Evolutionary conservation across 129 eudicot genomes (phyloP).

Genomic region (carrot (Daucus carota)): DNA sequence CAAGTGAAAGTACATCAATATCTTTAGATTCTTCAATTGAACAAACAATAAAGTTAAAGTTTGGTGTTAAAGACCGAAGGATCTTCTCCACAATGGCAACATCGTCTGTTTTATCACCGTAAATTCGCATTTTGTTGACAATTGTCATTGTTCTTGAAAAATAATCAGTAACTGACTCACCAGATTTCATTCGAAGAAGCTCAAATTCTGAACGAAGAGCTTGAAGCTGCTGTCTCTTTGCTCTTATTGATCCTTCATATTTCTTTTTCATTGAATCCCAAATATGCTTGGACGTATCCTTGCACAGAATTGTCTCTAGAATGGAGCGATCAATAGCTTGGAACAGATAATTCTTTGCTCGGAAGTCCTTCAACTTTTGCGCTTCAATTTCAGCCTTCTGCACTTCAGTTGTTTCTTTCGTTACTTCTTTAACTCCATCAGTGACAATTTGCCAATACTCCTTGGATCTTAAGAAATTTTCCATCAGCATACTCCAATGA

Average conservation of each 20-base stretch:
- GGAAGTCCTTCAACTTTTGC: too few relatives aligned
- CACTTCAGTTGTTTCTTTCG: background rate
- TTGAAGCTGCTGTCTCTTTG: background rate
- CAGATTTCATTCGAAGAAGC: background rate
- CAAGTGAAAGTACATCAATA: too few relatives aligned
- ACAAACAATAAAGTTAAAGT: background rate
- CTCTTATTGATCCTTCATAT: background rate
- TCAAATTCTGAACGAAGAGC: background rate
- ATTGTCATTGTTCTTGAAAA: background rate
- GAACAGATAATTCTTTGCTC: slow-evolving; percentile 4
- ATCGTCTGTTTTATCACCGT: background rate
- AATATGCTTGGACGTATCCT: too few relatives aligned
- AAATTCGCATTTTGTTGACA: background rate
- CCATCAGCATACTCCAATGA: too few relatives aligned
- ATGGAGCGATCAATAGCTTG: too few relatives aligned
- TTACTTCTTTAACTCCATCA: background rate
- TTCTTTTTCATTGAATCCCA: slow-evolving; percentile 12
- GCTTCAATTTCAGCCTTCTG: background rate
- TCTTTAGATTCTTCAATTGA: background rate
- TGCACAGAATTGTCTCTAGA: too few relatives aligned
- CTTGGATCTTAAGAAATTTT: too few relatives aligned
- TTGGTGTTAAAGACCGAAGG: background rate
- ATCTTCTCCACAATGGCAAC: background rate
- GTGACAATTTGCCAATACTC: too few relatives aligned
- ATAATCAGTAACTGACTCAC: background rate